Percentiles rank a stretch among this genome's conserved stretches.
Evolutionary conservation across 2,329 filamentous ascomycete species (phyloP).

Genomic region (Ramularia endophylla): DNA sequence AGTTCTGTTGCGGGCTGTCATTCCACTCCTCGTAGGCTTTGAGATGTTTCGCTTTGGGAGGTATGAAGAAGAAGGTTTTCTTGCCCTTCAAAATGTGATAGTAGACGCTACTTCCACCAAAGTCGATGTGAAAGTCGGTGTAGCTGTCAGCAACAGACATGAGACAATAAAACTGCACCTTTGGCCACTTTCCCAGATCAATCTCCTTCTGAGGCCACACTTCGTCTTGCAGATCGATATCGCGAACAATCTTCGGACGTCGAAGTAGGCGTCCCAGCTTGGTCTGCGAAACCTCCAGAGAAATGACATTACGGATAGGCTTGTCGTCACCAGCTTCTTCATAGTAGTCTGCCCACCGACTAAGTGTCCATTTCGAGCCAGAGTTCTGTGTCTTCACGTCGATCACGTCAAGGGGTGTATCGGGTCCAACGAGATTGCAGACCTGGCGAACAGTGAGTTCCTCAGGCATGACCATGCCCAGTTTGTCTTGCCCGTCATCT

Average conservation of each 20-base stretch:
- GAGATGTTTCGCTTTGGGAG: slow-evolving; percentile 60
- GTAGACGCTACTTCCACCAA: slow-evolving; percentile 64
- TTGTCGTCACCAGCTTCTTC: slow-evolving; percentile 56
- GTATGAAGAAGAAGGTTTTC: slow-evolving; percentile 68
- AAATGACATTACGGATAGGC: slow-evolving; percentile 62
- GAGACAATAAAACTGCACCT: slow-evolving; percentile 62
- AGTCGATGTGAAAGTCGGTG: slow-evolving; percentile 67
- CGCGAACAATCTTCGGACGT: slow-evolving; percentile 58
- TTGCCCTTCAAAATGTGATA: slow-evolving; percentile 64
- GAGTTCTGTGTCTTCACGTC: slow-evolving; percentile 65
- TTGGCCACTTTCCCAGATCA: slow-evolving; percentile 52
- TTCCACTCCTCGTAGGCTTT: slow-evolving; percentile 69
- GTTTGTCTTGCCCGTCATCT: slow-evolving; percentile 58
- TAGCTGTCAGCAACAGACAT: slow-evolving; percentile 68
- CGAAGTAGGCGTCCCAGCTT: slow-evolving; percentile 56
- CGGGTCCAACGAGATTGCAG: slow-evolving; percentile 57
- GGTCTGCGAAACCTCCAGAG: slow-evolving; percentile 60
- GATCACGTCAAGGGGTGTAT: slow-evolving; percentile 60
- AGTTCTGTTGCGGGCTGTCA: slow-evolving; percentile 59
- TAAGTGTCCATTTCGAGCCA: slow-evolving; percentile 59
- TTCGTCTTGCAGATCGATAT: slow-evolving; percentile 53
- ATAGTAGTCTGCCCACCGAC: slow-evolving; percentile 62
- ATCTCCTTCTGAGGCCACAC: slow-evolving; percentile 50
- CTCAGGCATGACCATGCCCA: slow-evolving; percentile 63
- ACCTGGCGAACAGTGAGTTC: slow-evolving; percentile 59